Conservation (phyloP, 78 protist genomes). For the Isochrysis galbana region DNA sequence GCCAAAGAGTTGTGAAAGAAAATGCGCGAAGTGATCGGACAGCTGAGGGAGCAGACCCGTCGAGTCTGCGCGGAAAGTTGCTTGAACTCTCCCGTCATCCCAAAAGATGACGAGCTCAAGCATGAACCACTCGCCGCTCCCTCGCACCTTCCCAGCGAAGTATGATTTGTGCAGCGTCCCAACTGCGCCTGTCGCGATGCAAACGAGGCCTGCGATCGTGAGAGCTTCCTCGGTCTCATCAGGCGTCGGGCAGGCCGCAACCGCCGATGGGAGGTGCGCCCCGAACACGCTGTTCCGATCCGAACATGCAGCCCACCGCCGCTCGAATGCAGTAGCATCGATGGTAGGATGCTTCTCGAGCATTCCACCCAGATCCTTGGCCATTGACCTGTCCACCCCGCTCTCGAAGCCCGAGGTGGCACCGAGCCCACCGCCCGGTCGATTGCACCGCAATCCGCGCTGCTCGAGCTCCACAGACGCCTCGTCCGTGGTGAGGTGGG, state of each 20-base stretch:
- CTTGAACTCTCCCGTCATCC: background rate
- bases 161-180: background rate
- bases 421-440: background rate
- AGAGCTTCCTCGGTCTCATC: background rate
- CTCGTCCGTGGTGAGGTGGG: background rate
- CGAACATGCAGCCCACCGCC: background rate
- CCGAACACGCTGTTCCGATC: background rate
- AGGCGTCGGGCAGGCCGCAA: background rate
- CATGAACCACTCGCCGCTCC: background rate
- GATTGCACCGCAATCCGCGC: background rate
- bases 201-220: background rate
- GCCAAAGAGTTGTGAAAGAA: no score
- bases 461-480: background rate
- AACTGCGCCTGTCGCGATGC: background rate
- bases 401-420: background rate
- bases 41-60: background rate
- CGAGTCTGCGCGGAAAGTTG: background rate
- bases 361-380: background rate
- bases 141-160: background rate
- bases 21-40: background rate
- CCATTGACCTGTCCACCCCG: background rate
- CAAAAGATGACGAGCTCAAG: background rate
- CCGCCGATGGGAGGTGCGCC: background rate
- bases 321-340: background rate
- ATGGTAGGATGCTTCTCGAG: background rate